Conservation (phyloP, 129 eudicot species). For the Daucus carota region DNA sequence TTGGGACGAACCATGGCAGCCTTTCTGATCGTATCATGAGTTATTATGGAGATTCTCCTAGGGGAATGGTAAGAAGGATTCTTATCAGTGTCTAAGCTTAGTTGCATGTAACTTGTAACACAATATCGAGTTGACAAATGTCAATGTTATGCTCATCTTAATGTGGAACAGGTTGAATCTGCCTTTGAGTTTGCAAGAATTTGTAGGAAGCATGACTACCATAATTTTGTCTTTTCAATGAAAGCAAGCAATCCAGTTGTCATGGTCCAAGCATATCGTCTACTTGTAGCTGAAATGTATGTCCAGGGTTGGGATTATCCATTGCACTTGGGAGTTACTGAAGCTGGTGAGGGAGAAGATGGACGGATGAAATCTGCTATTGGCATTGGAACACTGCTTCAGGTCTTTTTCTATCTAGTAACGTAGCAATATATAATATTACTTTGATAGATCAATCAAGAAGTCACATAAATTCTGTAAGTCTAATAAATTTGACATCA, state of each 20-base stretch:
- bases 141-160: slow-evolving; percentile 7
- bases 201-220: slow-evolving; percentile 86
- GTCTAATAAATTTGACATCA: neutral
- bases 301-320: slow-evolving; percentile 98
- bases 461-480: neutral
- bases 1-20: slow-evolving; percentile 97
- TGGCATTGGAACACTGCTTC: slow-evolving; percentile 98
- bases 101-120: neutral
- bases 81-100: slow-evolving; percentile 9
- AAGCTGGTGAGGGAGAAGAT: slow-evolving; percentile 99
- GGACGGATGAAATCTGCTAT: slow-evolving; percentile 98
- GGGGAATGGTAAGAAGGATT: slow-evolving; percentile 78
- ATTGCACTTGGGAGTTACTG: slow-evolving; percentile 90
- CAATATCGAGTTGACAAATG: neutral
- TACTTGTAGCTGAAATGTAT: slow-evolving; percentile 95
- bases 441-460: neutral
- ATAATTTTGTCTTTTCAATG: slow-evolving; percentile 96
- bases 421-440: neutral
- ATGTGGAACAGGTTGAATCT: slow-evolving; percentile 75
- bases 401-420: slow-evolving; percentile 29
- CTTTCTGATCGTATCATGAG: slow-evolving; percentile 99
- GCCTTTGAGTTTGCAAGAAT: slow-evolving; percentile 97
- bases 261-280: slow-evolving; percentile 93
- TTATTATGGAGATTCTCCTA: slow-evolving; percentile 96
- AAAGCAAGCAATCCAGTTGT: slow-evolving; percentile 98